Evolutionary conservation across 1,284 basidiomycete genomes (phyloP).

Genomic region (Leccinum solheimii): DNA sequence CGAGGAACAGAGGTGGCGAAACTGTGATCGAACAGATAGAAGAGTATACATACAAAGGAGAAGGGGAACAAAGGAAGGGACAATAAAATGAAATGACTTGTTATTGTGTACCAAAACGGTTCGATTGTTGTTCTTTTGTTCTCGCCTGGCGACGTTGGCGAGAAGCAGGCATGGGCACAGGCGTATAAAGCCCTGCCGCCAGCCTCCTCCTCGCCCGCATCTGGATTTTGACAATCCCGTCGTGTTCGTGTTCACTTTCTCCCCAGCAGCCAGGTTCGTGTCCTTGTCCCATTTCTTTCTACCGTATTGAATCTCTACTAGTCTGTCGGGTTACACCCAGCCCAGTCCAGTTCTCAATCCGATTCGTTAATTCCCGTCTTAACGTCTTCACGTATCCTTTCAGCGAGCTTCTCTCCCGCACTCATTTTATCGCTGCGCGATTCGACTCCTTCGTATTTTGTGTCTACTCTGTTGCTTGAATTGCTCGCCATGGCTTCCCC

Average conservation of each 20-base stretch:
- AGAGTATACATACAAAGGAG: constrained; percentile 23
- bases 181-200: constrained; percentile 27
- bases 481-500: constrained; percentile 44
- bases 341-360: constrained; percentile 30
- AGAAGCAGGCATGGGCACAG: constrained; percentile 9
- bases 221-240: constrained; percentile 40
- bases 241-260: constrained; percentile 8
- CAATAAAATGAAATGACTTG: constrained; percentile 19
- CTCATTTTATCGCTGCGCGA: constrained; percentile 66
- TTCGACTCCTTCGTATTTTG: constrained; percentile 35
- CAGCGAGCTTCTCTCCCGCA: constrained; percentile 32
- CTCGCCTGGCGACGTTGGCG: constrained; percentile 31
- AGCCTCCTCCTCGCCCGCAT: constrained; percentile 9
- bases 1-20: constrained; percentile 39
- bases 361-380: constrained; percentile 13
- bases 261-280: constrained; percentile 33
- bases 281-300: neutral
- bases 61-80: constrained; percentile 19
- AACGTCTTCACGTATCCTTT: constrained; percentile 31
- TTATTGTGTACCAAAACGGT: constrained; percentile 33
- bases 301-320: constrained; percentile 4
- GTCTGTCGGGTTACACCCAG: constrained; percentile 28
- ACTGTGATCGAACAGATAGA: constrained; percentile 19
- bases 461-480: constrained; percentile 9
- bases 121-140: constrained; percentile 29